Percentiles rank a stretch among this genome's conserved stretches.
These are phyloP conservation scores for Aspergillus felis DNA, from an alignment of 2,329 filamentous ascomycete genomes.

Conservation along the genomic window DNA sequence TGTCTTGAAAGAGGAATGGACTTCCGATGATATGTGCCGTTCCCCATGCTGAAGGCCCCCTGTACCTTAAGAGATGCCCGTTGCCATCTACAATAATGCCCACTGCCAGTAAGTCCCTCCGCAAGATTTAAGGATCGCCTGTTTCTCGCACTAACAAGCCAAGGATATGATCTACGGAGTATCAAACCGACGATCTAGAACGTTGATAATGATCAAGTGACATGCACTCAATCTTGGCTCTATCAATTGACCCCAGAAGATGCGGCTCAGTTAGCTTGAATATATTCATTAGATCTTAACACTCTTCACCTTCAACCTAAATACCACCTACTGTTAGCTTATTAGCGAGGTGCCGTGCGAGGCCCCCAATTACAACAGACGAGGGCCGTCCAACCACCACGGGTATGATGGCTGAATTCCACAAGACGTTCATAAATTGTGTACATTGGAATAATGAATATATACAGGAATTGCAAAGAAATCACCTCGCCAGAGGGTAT, in stretches of 20 bases:
- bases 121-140: neutral
- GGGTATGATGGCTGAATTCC: neutral
- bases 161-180: neutral
- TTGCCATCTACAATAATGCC: too few species aligned
- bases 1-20: too few species aligned
- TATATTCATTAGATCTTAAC: neutral
- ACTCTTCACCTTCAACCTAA: neutral
- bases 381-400: neutral
- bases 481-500: neutral
- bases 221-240: too few species aligned
- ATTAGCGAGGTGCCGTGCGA: neutral
- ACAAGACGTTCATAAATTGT: neutral
- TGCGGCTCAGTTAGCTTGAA: neutral
- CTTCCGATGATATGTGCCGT: neutral
- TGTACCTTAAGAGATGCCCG: neutral
- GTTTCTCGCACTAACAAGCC: too few species aligned
- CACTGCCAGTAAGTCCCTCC: neutral
- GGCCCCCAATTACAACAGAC: neutral
- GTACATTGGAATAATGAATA: neutral
- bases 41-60: neutral
- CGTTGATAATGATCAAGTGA: neutral
- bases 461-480: neutral
- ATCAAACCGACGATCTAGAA: neutral
- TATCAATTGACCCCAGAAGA: too few species aligned
- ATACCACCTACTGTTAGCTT: neutral